Percentiles rank a stretch among this genome's conserved stretches.
These are phyloP conservation scores for Wickerhamiella infanticola DNA, from an alignment of 1,139 yeast species.

Conservation along the genomic window DNA sequence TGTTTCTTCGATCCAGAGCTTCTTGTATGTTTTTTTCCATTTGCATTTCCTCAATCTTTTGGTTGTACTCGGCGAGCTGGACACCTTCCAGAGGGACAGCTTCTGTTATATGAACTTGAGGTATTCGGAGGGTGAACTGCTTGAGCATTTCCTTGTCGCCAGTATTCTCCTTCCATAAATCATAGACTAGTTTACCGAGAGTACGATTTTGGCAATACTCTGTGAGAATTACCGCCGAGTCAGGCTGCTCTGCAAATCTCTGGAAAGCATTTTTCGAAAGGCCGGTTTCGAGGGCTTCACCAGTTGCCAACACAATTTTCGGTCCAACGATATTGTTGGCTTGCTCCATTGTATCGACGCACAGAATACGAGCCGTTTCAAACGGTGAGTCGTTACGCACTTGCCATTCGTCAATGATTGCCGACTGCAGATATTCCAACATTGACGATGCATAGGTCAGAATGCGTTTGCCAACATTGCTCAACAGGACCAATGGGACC, in stretches of 20 bases:
- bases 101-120: slow-evolving; percentile 11
- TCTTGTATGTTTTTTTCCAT: slow-evolving; percentile 35
- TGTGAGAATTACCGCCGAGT: slow-evolving; percentile 58
- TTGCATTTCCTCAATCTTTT: slow-evolving; percentile 22
- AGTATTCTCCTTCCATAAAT: slow-evolving; percentile 35
- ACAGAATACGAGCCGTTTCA: slow-evolving; percentile 34
- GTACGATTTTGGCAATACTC: slow-evolving; percentile 34
- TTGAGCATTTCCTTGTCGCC: neutral
- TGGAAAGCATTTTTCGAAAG: slow-evolving; percentile 45
- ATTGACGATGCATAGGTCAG: slow-evolving; percentile 73
- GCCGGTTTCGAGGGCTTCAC: slow-evolving; percentile 51
- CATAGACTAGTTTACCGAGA: slow-evolving; percentile 32
- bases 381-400: slow-evolving; percentile 56
- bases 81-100: slow-evolving; percentile 24
- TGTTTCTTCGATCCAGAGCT: slow-evolving; percentile 42
- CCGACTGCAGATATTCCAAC: slow-evolving; percentile 90
- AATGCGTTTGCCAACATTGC: slow-evolving; percentile 68
- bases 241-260: slow-evolving; percentile 45
- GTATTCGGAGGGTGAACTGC: slow-evolving; percentile 4
- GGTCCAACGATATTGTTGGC: slow-evolving; percentile 46
- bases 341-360: slow-evolving; percentile 38
- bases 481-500: slow-evolving; percentile 57
- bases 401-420: slow-evolving; percentile 72
- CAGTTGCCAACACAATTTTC: slow-evolving; percentile 69
- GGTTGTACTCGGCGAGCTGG: slow-evolving; percentile 22